These are phyloP conservation scores for Claviceps sp. DNA, from an alignment of 2,329 filamentous ascomycete species.

Conservation along the genomic window DNA sequence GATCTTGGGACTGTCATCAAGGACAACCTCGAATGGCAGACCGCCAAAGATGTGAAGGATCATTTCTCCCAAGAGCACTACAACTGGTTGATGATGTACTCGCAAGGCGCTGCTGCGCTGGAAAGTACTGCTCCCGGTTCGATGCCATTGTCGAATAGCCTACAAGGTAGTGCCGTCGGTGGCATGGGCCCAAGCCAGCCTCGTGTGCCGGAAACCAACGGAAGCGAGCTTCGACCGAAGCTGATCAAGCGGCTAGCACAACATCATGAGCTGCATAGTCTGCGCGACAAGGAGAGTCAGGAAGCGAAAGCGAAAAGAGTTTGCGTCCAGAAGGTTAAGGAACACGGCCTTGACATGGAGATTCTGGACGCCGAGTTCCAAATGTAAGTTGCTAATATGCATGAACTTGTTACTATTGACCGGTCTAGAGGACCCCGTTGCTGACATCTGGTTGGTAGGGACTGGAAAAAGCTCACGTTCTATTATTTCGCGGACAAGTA, in stretches of 20 bases:
- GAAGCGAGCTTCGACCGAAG: slow-evolving; percentile 79
- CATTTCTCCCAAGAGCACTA: slow-evolving; percentile 92
- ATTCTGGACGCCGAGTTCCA: slow-evolving; percentile 98
- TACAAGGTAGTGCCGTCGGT: slow-evolving; percentile 58
- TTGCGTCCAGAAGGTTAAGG: slow-evolving; percentile 90
- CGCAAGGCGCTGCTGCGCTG: slow-evolving; percentile 55
- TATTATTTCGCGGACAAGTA: slow-evolving; percentile 98
- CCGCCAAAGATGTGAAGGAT: slow-evolving; percentile 79
- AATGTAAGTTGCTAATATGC: slow-evolving; percentile 52
- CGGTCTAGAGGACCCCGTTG: background rate
- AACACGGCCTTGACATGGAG: slow-evolving; percentile 94
- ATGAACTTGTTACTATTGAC: background rate
- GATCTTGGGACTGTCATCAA: slow-evolving; percentile 88
- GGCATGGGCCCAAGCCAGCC: slow-evolving; percentile 67
- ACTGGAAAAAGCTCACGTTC: slow-evolving; percentile 97
- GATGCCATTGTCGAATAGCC: slow-evolving; percentile 48
- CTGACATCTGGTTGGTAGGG: slow-evolving; percentile 41
- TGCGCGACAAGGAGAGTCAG: slow-evolving; percentile 92
- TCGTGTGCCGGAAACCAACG: slow-evolving; percentile 55
- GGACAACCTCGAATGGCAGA: slow-evolving; percentile 76
- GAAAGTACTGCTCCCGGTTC: slow-evolving; percentile 49
- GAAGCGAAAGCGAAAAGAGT: slow-evolving; percentile 96
- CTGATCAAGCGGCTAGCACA: slow-evolving; percentile 93
- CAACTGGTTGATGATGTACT: slow-evolving; percentile 98
- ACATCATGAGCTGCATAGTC: slow-evolving; percentile 73